phyloP scores from a whole-genome alignment of 2,329 filamentous ascomycete species.

The Capronia coronata region DNA sequence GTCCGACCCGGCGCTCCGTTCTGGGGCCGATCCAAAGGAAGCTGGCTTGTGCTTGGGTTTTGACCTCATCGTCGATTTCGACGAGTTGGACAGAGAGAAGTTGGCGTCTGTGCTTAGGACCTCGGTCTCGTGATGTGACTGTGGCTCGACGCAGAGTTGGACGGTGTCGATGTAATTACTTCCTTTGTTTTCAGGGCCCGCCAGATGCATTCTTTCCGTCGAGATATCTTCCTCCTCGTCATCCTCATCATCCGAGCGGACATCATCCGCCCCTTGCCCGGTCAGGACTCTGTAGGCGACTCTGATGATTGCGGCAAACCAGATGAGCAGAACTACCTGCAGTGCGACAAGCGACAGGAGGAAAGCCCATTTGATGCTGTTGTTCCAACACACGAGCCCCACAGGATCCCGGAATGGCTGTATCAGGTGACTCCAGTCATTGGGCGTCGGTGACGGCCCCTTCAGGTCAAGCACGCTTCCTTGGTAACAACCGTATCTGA shows the following conservation, averaged over 20 bases:
- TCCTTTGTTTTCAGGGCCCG: not conserved
- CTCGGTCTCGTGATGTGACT: slow-evolving; percentile 23
- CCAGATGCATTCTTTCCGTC: not conserved
- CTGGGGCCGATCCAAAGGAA: slow-evolving; percentile 9
- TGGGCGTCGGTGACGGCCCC: slow-evolving; percentile 48
- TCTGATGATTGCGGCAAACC: slow-evolving; percentile 83
- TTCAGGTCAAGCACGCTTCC: slow-evolving; percentile 51
- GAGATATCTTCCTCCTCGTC: slow-evolving; percentile 43
- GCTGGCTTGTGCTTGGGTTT: slow-evolving; percentile 11
- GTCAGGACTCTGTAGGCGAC: slow-evolving; percentile 74
- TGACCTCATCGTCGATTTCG: slow-evolving; percentile 7
- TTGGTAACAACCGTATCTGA: slow-evolving; percentile 65
- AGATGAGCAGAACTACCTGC: slow-evolving; percentile 72
- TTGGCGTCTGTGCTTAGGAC: slow-evolving; percentile 21
- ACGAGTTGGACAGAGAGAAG: slow-evolving; percentile 16
- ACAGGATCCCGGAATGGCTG: slow-evolving; percentile 66
- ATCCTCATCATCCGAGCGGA: slow-evolving; percentile 77
- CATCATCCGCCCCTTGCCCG: slow-evolving; percentile 74
- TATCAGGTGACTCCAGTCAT: slow-evolving; percentile 57
- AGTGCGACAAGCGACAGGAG: slow-evolving; percentile 68
- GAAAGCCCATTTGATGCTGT: slow-evolving; percentile 68
- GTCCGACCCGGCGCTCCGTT: slow-evolving; percentile 1
- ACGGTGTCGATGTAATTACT: slow-evolving; percentile 11
- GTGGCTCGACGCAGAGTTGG: slow-evolving; percentile 17
- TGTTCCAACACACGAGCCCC: slow-evolving; percentile 73